Evolutionary conservation across 148 eudicot species (phyloP), one percentile per base, ranked within the genome.

Genomic region (Mesembryanthemum crystallinum): DNA sequence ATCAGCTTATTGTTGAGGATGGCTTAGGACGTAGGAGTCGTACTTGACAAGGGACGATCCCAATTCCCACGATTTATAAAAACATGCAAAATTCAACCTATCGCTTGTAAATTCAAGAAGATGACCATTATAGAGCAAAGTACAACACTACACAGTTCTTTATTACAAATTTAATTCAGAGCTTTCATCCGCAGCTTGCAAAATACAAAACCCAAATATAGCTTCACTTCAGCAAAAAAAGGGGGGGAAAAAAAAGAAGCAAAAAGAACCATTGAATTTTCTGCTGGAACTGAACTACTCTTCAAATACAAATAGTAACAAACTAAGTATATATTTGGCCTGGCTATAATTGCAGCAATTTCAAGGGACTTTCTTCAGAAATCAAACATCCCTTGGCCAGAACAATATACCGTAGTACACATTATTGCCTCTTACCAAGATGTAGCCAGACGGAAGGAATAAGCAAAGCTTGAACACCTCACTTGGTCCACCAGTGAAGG

Each of bases 401-500:
- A 62, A 70, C 68, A 69, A 52, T 55, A 28, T 62, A 65, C 11
- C 60, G 23, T 23, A 70, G 37, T 42, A 63, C 71, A 70, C 37
- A 54, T 70, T 70, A 80, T 80, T 77, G 20, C 42, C 45, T 17
- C 35, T 3, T 0, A 27, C 54, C 57, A 69, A 67, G 69, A 23
- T 27, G 66, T 54, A 77, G 58, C 73, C 47, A 64, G 14, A 35
- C 58, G 66, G 18, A 69, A 32, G 58, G 49, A 23, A 69, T 23
- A n/a, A 23, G 43, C 35, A 23, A 47, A 51, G 74, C 61, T 7
- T 15, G 61, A 18, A 15, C 7, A 1, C 72, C 55, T 91, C 78
- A 94, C 79, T 92, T 89, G 77, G 93, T 90, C 98, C 97, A 94
- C 98, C 98, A 94, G 52, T 77, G 86, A 43, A 87, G 95, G 84